A percentile compares a stretch with the other conserved stretches of the same genome.
Conservation (phyloP, 352 stramenopile genomes). For the Phytophthora macrochlamydospora region DNA sequence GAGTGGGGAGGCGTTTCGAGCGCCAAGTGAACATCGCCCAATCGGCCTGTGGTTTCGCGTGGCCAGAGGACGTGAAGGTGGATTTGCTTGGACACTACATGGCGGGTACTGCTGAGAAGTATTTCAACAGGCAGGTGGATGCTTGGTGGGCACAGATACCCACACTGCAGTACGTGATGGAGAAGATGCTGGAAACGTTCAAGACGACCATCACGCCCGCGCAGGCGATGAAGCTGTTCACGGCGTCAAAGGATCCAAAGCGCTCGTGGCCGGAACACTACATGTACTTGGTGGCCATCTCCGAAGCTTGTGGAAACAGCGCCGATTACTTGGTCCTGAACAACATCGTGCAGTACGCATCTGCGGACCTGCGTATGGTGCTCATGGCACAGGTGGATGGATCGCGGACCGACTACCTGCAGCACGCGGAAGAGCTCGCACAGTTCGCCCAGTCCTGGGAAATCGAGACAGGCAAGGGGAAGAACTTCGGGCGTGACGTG, state of each 20-base stretch:
- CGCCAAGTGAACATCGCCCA: not conserved
- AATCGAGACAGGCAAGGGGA: not conserved
- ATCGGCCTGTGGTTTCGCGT: not conserved
- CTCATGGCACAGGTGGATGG: conserved; percentile 8
- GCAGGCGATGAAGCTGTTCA: not conserved
- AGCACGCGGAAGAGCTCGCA: no score
- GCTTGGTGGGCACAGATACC: not conserved
- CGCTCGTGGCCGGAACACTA: not conserved
- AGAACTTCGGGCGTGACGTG: not conserved
- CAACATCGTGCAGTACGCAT: conserved; percentile 14
- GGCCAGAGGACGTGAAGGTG: not conserved
- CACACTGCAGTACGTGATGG: not conserved
- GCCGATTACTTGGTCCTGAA: conserved; percentile 4
- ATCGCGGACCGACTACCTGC: not conserved
- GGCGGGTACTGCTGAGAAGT: not conserved
- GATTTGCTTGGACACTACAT: not conserved
- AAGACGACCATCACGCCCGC: not conserved
- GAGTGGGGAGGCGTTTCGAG: conserved; percentile 6
- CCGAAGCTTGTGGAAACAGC: not conserved
- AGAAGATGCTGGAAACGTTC: not conserved
- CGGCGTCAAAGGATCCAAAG: not conserved
- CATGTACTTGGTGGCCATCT: not conserved
- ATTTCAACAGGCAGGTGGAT: not conserved
- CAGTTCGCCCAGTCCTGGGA: not conserved
- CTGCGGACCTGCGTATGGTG: conserved; percentile 4